A percentile compares a stretch with the other conserved stretches of the same genome.
These are phyloP conservation scores for Pholiota adiposa DNA, from an alignment of 1,284 basidiomycete species.

Conservation along the genomic window DNA sequence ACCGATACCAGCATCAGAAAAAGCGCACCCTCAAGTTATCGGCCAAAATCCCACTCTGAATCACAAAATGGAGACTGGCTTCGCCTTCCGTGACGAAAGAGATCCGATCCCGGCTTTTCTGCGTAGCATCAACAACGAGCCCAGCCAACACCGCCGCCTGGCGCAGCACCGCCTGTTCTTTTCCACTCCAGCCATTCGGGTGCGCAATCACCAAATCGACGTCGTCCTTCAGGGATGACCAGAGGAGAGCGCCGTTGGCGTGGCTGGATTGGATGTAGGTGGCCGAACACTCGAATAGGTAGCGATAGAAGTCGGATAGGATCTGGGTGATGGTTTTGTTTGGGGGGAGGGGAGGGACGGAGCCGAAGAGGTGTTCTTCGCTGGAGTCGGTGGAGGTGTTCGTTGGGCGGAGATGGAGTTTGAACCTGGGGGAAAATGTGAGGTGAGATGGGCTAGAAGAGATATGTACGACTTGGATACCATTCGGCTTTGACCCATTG, in stretches of 20 bases:
- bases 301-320: constrained; percentile 50
- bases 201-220: constrained; percentile 37
- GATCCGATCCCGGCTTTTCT: constrained; percentile 31
- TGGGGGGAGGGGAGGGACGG: constrained; percentile 38
- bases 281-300: constrained; percentile 47
- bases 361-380: background rate
- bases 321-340: constrained; percentile 46
- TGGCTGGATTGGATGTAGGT: constrained; percentile 53
- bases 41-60: constrained; percentile 15
- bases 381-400: background rate
- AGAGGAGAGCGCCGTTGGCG: constrained; percentile 39
- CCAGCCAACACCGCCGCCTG: constrained; percentile 37
- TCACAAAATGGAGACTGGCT: constrained; percentile 32
- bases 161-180: constrained; percentile 38
- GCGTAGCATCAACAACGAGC: constrained; percentile 34
- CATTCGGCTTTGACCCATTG: constrained; percentile 27
- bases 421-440: constrained; percentile 16
- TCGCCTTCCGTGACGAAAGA: constrained; percentile 45
- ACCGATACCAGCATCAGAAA: background rate
- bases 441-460: too few relatives aligned
- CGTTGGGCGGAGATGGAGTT: constrained; percentile 13
- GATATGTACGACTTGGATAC: constrained; percentile 6
- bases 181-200: constrained; percentile 46
- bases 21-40: background rate
- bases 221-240: constrained; percentile 31